Base-by-base conservation (phyloP, 2,329 filamentous ascomycete genomes). In the Colletotrichum sp. region DNA sequence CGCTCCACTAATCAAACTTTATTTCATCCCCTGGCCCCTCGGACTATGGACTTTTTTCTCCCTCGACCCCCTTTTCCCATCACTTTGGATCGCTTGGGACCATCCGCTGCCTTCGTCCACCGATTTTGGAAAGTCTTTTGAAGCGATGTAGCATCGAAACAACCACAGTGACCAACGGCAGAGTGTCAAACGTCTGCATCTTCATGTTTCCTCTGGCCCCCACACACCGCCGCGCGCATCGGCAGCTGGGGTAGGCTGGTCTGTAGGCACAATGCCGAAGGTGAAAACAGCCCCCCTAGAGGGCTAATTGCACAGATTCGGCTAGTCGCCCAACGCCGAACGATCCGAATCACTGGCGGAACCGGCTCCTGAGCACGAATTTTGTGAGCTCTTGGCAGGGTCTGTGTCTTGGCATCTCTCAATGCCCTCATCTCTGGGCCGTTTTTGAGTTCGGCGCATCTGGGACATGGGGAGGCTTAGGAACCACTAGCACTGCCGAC, bases 1-100 rank as follows among this genome's bases (percentile, higher is more conserved):
- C 59, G n/a, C 54, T 57, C 61, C 33, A 51, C 71, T 71, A 55
- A 66, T 63, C 24, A 38, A 73, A 71, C 68, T 66, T 12, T 73
- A 55, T 58, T 66, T n/a, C 8, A 16, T 57, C 55, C 31, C 55
- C 34, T 71, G 55, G 59, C 54, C 34, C 33, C 27, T 36, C 29
- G 57, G 55, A 51, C 66, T 29, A 21, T 29, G 31, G 51, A 16
- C 21, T 29, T 11, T 61, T 55, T 57, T 43, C 33, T 62, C 31
- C 31, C 29, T 61, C 8, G 18, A 21, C 29, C 8, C 47, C 31
- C 36, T 66, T 29, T 43, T 29, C 16, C 47, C 24, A 18, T 13
- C 16, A 34, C 21, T 21, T 21, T 61, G 18, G 29, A 61, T 34
- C 33, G 57, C 13, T 15, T 34, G 33, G 18, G 24, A 57, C 13